Evolutionary conservation across 139 green algal genomes (phyloP).

Genomic region (Chloropicon primus): DNA sequence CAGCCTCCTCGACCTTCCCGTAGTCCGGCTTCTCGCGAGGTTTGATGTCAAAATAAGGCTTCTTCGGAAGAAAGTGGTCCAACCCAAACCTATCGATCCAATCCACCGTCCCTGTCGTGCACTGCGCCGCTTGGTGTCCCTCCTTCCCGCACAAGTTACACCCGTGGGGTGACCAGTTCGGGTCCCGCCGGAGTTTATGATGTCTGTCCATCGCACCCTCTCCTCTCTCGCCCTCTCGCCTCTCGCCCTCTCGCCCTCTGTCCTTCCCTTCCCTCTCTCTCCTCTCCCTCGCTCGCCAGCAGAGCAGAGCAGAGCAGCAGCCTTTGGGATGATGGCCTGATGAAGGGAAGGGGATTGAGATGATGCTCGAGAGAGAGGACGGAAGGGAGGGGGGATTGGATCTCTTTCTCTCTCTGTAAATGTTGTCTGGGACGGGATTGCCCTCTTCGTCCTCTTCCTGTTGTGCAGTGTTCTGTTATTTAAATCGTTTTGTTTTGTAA

Average conservation of each 20-base stretch:
- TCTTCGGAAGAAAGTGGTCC: constrained; percentile 47
- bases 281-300: too few species aligned
- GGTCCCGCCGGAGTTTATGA: constrained; percentile 67
- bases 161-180: constrained; percentile 62
- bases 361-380: too few species aligned
- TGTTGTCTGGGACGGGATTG: too few species aligned
- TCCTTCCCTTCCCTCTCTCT: neutral
- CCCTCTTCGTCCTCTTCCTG: too few species aligned
- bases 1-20: constrained; percentile 4
- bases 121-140: constrained; percentile 70
- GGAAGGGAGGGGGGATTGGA: too few species aligned
- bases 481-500: too few species aligned
- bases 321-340: too few species aligned
- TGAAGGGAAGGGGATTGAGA: too few species aligned
- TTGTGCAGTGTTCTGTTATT: too few species aligned
- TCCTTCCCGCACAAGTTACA: constrained; percentile 84
- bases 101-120: constrained; percentile 77
- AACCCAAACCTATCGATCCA: constrained; percentile 77
- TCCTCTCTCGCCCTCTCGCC: too few species aligned
- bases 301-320: too few species aligned
- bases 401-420: too few species aligned
- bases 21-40: constrained; percentile 12
- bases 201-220: constrained; percentile 60
- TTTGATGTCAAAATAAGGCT: neutral
- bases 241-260: neutral